Evolutionary conservation across 208 protist species (phyloP).

Genomic region (Phytomonas francai): DNA sequence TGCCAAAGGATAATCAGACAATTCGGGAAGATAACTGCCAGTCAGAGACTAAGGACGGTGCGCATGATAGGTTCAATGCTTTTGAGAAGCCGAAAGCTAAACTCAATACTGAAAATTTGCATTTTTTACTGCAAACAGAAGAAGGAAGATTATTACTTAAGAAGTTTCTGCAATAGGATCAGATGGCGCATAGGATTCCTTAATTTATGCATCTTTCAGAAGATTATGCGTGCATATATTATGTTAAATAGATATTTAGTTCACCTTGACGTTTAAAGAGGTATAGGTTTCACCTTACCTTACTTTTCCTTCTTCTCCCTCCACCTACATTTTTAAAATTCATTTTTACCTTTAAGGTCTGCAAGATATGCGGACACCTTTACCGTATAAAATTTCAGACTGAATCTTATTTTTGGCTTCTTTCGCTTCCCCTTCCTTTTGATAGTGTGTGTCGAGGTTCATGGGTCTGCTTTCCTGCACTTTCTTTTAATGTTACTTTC

Average conservation of each 20-base stretch:
- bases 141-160: background rate
- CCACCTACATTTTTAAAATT: background rate
- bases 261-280: background rate
- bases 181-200: background rate
- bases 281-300: background rate
- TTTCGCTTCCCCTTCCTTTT: background rate
- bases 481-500: background rate
- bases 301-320: background rate
- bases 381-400: background rate
- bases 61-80: background rate
- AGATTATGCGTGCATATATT: background rate
- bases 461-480: background rate
- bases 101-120: background rate
- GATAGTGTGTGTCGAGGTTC: background rate
- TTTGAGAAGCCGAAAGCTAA: background rate
- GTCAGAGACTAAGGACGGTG: background rate
- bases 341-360: background rate
- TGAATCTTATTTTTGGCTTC: background rate
- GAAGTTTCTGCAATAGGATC: background rate
- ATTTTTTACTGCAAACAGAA: background rate
- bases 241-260: background rate
- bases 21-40: background rate
- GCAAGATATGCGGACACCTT: background rate
- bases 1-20: background rate
- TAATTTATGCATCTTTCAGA: background rate